Conservation (phyloP, 73 alveolate genomes). For the Strombidium stylifer region DNA sequence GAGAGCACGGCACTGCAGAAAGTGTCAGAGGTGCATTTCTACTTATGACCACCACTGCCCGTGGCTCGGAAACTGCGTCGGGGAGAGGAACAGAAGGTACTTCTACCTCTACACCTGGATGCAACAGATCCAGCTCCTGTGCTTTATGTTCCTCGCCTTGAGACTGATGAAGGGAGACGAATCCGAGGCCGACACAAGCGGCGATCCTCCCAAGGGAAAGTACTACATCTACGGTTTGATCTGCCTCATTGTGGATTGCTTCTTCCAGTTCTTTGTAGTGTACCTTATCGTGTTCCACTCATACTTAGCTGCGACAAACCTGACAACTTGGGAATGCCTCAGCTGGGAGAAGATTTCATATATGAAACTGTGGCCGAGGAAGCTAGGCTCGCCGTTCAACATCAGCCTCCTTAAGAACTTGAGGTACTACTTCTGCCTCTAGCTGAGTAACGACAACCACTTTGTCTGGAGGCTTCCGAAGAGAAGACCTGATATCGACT, state of each 20-base stretch:
- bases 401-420: conserved; percentile 24
- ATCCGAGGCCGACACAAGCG: no score
- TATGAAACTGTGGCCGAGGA: conserved; percentile 65
- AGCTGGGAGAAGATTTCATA: conserved; percentile 64
- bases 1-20: conserved; percentile 82
- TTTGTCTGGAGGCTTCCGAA: conserved; percentile 44
- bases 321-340: conserved; percentile 63
- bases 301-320: conserved; percentile 20
- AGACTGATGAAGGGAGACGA: no score
- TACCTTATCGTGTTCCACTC: conserved; percentile 40
- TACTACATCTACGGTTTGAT: no score
- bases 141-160: no score
- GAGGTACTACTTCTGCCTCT: conserved; percentile 32
- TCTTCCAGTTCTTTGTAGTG: conserved; percentile 33
- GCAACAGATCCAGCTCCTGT: no score
- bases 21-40: conserved; percentile 90
- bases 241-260: no score
- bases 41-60: conserved; percentile 97
- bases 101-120: conserved; percentile 44
- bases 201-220: no score
- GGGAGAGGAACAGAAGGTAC: conserved; percentile 71
- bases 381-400: conserved; percentile 58
- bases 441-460: conserved; percentile 15
- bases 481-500: conserved; percentile 28
- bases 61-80: conserved; percentile 92